Base-by-base conservation (phyloP, 495 filamentous ascomycete species). In the Penicillium arizonense region DNA sequence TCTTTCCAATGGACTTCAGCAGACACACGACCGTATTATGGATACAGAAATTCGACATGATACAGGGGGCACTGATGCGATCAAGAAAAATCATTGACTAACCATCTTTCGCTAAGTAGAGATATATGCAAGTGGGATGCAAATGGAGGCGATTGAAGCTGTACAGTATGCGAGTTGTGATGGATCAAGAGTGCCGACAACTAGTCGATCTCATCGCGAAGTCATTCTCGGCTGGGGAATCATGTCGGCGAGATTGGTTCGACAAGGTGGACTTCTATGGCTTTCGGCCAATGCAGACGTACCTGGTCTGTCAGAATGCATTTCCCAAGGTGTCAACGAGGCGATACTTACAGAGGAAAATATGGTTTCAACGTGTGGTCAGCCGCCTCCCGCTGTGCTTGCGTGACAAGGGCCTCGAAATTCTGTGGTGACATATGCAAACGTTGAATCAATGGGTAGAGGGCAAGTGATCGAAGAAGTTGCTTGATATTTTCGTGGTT, bases 311-410 rank as follows among this genome's bases (percentile, higher is more conserved):
- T 68, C 51, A 69, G 66, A 21, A 38, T 26, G 4, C 40, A 23
- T 35, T 12, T 21, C 10, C 14, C 28, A 2, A 2, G 18, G 1
- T 24, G 10, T 36, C 0, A 7, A 14, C 14, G 10, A 38, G 11
- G 10, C 42, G 21, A 33, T 6, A 78, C 86, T 71, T 65, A 90
- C 84, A 90, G 65, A 37, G 86, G 87, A 53, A 90, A 90, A 65
- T 91, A 91, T 50, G 87, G 82, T 75, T 86, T 92, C 55, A 86
- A 73, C 28, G 74, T 75, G 39, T 71, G 77, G 50, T 87, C 82
- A 33, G 78, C 78, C 21, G 87, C 85, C 58, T 95, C 90, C 50
- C 71, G 65, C 48, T 82, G 80, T 23, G 89, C 87, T 55, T 82
- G 79, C 33, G 80, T 80, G 20, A 90, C 76, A 54, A 95, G 69